Base-by-base conservation (phyloP, 306 rosid species). In the Ammopiptanthus mongolicus region DNA sequence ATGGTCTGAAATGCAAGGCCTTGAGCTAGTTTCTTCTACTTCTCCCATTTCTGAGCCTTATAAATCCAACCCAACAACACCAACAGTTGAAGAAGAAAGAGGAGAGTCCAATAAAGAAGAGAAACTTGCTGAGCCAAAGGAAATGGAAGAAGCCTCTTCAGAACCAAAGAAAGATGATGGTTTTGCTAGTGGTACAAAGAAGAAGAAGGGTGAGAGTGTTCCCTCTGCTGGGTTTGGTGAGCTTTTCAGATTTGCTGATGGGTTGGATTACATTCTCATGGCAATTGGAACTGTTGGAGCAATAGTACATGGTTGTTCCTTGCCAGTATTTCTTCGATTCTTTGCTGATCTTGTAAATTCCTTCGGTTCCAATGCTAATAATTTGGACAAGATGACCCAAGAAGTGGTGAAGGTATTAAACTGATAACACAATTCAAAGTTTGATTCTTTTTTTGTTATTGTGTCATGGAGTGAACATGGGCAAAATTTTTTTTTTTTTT, bases 1-100 rank as follows among this genome's bases (percentile, higher is more conserved):
- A 91, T 93, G 98, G 97, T 88, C 98, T 71, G 97, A 93, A 87
- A 93, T 93, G 98, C 98, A 93, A 81, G 98, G 97, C 44, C 86
- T 93, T 80, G 97, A 91, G 82, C 91, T 93, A 15, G 67, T 86
- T 41, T 52, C 88, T 62, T 50, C 89, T 75, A n/a, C n/a, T n/a
- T n/a, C n/a, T n/a, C n/a, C n/a, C n/a, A n/a, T n/a, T n/a, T n/a
- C n/a, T n/a, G n/a, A n/a, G n/a, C n/a, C n/a, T 63, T 69, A 74
- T 80, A 74, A 82, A 73, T 21, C 81, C 78, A 79, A 82, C 84
- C 60, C 83, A 72, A 25, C 76, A 55, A 5, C 65, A 5, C 37
- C 65, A 56, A 8, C 81, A 53, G 21, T 64, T 31, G 77, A 59
- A n/a, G 51, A 18, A 74, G 64, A 25, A 46, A 56, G 3, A 66